Evolutionary conservation across 2,329 filamentous ascomycete genomes (phyloP), one percentile per base, ranked within the genome.

Genomic region (Raffaelea arxii): DNA sequence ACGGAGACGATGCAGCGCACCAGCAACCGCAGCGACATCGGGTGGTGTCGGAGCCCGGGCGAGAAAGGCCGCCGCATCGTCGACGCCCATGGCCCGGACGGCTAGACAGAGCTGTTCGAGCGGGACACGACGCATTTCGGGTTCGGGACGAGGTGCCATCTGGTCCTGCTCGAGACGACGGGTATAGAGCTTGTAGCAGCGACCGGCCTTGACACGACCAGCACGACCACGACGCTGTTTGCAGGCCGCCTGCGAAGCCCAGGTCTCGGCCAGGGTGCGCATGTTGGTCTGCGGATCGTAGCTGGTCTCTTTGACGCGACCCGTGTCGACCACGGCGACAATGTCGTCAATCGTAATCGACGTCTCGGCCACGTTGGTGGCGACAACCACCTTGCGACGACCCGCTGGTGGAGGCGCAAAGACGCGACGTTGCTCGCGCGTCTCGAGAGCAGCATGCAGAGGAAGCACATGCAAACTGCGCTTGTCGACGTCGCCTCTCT

Each of bases 331-430:
- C 40, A 98, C 92, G 2, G 87, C 91, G 3, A 97, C 86, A 45
- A 98, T 86, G 59, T 98, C 92, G 59, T 96, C 90, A 50, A 98
- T 98, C 0, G 92, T 98, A 61, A 98, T 97, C 2, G 92, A 97
- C 0, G 92, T 98, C 63, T 98, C 92, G 2, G 92, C 92, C 3
- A 98, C 91, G 58, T 98, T 98, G 39, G 92, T 98, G 1, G 92
- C 87, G 6, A 91, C 86, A 27, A 98, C 86, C 12, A 98, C 79
- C 65, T 98, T 98, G 30, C 92, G 77, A 65, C 87, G 90, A 1
- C 89, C 89, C 3, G 68, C 62, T 0, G 91, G 90, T 4, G 92
- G 69, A 14, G 74, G 72, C 24, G 78, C 74, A 60, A 98, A 98
- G 1, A 98, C 92, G 22, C 80, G 77, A 50, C 86, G 84, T 63